phyloP scores from a whole-genome alignment of 2,329 filamentous ascomycete species.

The Hymenoscyphus fraxineus region DNA sequence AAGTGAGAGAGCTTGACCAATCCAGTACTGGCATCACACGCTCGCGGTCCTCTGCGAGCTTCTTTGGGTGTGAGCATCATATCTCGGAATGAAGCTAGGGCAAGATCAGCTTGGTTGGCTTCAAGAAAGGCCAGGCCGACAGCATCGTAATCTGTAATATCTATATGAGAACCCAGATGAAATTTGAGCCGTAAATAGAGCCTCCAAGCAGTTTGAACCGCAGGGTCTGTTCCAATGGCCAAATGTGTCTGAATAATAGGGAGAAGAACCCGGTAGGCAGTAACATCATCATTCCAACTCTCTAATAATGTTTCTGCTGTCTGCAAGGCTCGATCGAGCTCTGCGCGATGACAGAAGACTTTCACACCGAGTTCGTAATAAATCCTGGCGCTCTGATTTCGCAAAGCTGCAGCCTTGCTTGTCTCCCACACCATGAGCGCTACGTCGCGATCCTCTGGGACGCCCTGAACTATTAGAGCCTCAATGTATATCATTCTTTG shows the following conservation, averaged over 20 bases:
- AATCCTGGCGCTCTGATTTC: slow-evolving; percentile 33
- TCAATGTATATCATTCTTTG: slow-evolving; percentile 67
- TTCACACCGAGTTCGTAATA: slow-evolving; percentile 65
- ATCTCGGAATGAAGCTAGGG: slow-evolving; percentile 76
- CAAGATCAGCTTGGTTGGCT: slow-evolving; percentile 60
- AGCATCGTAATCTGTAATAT: slow-evolving; percentile 71
- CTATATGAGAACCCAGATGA: slow-evolving; percentile 57
- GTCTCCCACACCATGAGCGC: slow-evolving; percentile 35
- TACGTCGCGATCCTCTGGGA: slow-evolving; percentile 46
- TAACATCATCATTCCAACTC: slow-evolving; percentile 38
- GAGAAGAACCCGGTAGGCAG: slow-evolving; percentile 56
- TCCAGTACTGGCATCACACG: slow-evolving; percentile 33
- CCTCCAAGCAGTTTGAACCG: slow-evolving; percentile 59
- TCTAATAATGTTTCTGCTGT: slow-evolving; percentile 51
- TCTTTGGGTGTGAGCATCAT: slow-evolving; percentile 61
- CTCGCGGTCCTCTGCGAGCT: slow-evolving; percentile 31
- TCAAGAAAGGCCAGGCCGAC: slow-evolving; percentile 69
- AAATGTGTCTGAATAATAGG: slow-evolving; percentile 65
- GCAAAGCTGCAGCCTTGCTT: slow-evolving; percentile 37
- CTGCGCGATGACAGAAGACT: slow-evolving; percentile 56
- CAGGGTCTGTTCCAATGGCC: slow-evolving; percentile 46
- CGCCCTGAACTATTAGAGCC: slow-evolving; percentile 57
- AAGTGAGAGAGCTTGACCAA: neutral
- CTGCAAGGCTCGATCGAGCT: slow-evolving; percentile 56
- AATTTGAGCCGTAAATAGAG: slow-evolving; percentile 62